phyloP scores from a whole-genome alignment of 306 rosid genomes.

The Trifolium pratense region DNA sequence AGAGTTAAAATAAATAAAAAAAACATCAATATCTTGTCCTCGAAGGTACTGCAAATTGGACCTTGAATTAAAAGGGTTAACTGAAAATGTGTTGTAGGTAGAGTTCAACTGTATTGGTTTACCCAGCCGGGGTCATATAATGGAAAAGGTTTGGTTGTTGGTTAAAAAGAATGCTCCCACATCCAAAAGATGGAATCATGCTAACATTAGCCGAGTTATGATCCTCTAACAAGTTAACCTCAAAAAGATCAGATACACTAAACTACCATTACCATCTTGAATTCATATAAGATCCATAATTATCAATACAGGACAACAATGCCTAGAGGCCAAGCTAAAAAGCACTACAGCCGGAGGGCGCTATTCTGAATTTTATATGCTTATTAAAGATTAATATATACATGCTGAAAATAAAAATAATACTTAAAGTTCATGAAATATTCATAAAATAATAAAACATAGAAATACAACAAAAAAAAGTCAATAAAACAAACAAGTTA shows the following conservation, averaged over 20 bases:
- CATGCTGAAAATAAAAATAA: no score
- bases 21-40: constrained; percentile 27
- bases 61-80: constrained; percentile 11
- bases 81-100: constrained; percentile 11
- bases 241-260: constrained; percentile 22
- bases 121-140: constrained; percentile 27
- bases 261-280: not conserved
- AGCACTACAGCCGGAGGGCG: not conserved
- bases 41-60: constrained; percentile 11
- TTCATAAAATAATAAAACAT: not conserved
- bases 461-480: not conserved
- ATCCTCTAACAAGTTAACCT: constrained; percentile 27
- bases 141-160: constrained; percentile 14
- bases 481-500: no score
- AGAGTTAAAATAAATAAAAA: constrained; percentile 12
- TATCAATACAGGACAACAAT: no score
- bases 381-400: not conserved
- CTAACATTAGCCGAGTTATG: not conserved
- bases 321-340: not conserved
- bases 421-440: not conserved
- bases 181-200: not conserved
- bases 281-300: not conserved
- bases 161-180: constrained; percentile 18
- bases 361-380: not conserved
- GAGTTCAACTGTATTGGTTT: constrained; percentile 6